A percentile compares a stretch with the other conserved stretches of the same genome.
Evolutionary conservation across 2,329 filamentous ascomycete species (phyloP).

Genomic region (Niveomyces coronatus): DNA sequence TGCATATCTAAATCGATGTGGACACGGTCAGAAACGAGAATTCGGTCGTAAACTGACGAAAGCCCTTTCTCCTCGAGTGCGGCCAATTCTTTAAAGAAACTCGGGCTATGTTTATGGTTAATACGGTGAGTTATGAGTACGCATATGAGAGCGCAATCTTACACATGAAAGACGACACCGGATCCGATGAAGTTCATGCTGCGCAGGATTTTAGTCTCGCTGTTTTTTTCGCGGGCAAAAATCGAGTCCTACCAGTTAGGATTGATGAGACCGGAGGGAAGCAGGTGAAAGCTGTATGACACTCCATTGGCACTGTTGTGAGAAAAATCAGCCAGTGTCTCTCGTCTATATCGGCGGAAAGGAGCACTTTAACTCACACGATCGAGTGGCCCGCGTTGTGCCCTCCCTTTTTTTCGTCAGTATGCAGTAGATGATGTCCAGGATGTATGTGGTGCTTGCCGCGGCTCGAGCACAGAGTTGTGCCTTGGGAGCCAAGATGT

Average conservation of each 20-base stretch:
- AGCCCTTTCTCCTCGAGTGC: constrained; percentile 31
- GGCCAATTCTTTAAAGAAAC: constrained; percentile 32
- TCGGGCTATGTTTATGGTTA: constrained; percentile 19
- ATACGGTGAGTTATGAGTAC: constrained; percentile 7
- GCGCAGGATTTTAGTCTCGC: constrained; percentile 7
- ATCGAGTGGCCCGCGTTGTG: constrained; percentile 15
- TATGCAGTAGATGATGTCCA: constrained; percentile 9
- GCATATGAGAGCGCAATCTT: not conserved
- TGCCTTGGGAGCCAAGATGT: constrained; percentile 22
- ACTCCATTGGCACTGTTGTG: constrained; percentile 22
- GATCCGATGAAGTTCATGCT: constrained; percentile 64
- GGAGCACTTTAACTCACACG: constrained; percentile 13
- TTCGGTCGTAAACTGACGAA: constrained; percentile 30
- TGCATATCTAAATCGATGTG: constrained; percentile 58
- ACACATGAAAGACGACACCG: constrained; percentile 55
- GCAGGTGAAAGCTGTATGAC: constrained; percentile 46
- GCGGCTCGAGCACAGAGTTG: constrained; percentile 24
- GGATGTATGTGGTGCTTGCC: constrained; percentile 16
- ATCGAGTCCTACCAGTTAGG: constrained; percentile 35
- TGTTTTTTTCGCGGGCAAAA: constrained; percentile 1
- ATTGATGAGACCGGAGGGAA: constrained; percentile 63
- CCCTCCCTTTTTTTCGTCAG: constrained; percentile 11
- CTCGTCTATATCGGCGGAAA: not conserved
- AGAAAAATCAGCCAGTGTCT: constrained; percentile 5
- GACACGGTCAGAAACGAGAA: constrained; percentile 53